Evolutionary conservation across 345 rosid species (phyloP), one percentile per base, ranked within the genome.

Genomic region (Odontarrhena argentea): DNA sequence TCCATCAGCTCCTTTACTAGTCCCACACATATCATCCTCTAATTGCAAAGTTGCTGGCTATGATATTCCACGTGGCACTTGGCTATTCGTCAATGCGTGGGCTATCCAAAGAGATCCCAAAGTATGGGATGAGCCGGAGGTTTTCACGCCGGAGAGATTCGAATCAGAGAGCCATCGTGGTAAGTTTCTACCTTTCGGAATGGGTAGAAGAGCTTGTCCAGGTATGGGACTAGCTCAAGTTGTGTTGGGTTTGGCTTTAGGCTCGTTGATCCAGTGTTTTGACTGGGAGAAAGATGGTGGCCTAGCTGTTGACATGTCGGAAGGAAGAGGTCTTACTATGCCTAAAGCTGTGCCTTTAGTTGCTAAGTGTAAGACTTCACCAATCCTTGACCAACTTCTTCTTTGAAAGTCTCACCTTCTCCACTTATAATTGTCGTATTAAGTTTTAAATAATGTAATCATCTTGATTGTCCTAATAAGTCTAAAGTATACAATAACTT

Each of bases 21-120:
- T 81, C 0, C 85, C 89, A 0, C 87, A 79, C 56, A 2, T 37
- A 28, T 58, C 80, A 3, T 80, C 82, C 0, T 56, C 22, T 3
- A 60, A 82, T 32, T 76, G 84, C 12, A 66, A 35, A 2, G 30
- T 80, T 5, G 80, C 67, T 0, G 82, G 83, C 0, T 85, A 67
- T 24, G 18, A 78, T 2, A 65, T 83, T 10, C 78, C 84, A 18
- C 55, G 71, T 9, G 74, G 38, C 38, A 78, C 82, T 9, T 77
- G 77, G 2, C 15, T 87, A 10, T 8, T 85, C 8, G 64, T 74
- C 0, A 81, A 82, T 25, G 81, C 68, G 0, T 87, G 87, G 87
- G 73, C 78, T 8, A 80, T 81, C 1, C 85, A 79, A 0, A 62
- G 87, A 60, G 85, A 85, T 8, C 82, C 82, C 0, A 42, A 9